A percentile compares a stretch with the other conserved stretches of the same genome.
phyloP scores from a whole-genome alignment of 2,329 filamentous ascomycete genomes.

The Stagonosporopsis tanaceti region DNA sequence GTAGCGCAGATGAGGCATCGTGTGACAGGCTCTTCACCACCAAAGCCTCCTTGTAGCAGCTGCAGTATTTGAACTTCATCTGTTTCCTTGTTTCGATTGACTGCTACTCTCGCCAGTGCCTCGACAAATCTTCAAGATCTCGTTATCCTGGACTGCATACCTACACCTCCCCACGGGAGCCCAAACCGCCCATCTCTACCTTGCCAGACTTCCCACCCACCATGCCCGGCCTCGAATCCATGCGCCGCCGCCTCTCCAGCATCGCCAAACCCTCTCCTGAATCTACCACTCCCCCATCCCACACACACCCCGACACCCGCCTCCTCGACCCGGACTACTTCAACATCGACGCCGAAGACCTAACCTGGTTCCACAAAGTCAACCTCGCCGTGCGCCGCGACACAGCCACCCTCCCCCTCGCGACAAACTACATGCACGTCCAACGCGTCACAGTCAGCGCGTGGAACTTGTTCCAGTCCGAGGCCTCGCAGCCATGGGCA shows the following conservation, averaged over 20 bases:
- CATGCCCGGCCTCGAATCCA: conserved; percentile 22
- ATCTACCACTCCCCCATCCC: conserved; percentile 3
- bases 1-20: not conserved
- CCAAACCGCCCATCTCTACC: not conserved
- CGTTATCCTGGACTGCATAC: no score
- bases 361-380: conserved; percentile 30
- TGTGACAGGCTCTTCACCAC: conserved; percentile 12
- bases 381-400: conserved; percentile 38
- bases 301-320: conserved; percentile 3
- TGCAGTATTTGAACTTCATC: not conserved
- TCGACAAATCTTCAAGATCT: not conserved
- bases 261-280: conserved; percentile 5
- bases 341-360: conserved; percentile 16
- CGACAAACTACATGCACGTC: conserved; percentile 86
- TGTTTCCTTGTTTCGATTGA: not conserved
- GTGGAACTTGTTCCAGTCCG: conserved; percentile 65
- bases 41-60: not conserved
- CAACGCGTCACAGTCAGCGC: conserved; percentile 75
- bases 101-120: not conserved
- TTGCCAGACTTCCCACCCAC: not conserved
- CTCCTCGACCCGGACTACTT: conserved; percentile 27
- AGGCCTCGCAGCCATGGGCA: conserved; percentile 46
- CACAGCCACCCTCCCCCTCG: conserved; percentile 79
- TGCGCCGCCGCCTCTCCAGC: conserved; percentile 19
- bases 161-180: not conserved